Conservation (phyloP, 164 flowering plant genomes). For the Protea cynaroides region DNA sequence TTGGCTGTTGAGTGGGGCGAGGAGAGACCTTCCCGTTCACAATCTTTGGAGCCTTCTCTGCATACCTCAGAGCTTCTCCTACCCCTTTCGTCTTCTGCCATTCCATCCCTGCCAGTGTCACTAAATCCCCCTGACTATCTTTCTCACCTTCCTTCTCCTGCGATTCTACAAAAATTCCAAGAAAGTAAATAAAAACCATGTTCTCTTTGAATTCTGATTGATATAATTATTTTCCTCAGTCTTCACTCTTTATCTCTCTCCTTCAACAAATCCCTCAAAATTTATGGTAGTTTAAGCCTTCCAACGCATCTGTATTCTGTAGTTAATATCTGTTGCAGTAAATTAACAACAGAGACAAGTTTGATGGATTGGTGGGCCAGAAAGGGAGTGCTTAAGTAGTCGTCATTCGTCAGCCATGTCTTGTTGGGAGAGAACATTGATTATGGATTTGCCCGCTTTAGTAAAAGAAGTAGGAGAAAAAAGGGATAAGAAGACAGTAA, state of each 20-base stretch:
- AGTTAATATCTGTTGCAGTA: too few relatives aligned
- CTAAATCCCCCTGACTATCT: conserved; percentile 32
- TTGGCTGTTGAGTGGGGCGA: conserved; percentile 76
- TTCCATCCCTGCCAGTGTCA: conserved; percentile 37
- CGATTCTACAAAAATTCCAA: conserved; percentile 3
- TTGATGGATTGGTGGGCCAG: too few relatives aligned
- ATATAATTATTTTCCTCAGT: not conserved
- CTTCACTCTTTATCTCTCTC: not conserved
- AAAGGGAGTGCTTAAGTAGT: not conserved
- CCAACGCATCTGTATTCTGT: too few relatives aligned
- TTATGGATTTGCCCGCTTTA: conserved; percentile 10
- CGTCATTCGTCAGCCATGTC: conserved; percentile 5
- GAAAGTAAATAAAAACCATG: too few relatives aligned
- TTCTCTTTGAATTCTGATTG: too few relatives aligned
- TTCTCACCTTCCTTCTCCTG: conserved; percentile 25
- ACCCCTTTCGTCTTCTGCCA: conserved; percentile 33
- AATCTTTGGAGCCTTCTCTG: conserved; percentile 69
- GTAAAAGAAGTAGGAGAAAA: not conserved
- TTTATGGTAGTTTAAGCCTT: not conserved
- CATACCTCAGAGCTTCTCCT: conserved; percentile 30
- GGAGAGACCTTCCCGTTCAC: conserved; percentile 66
- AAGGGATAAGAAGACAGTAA: not conserved
- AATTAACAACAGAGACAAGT: too few relatives aligned
- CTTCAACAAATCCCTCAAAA: not conserved
- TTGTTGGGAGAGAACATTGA: conserved; percentile 34